Percentiles rank a stretch among this genome's conserved stretches.
phyloP scores from a whole-genome alignment of 73 alveolate species.

The Paraurostyla sp. region DNA sequence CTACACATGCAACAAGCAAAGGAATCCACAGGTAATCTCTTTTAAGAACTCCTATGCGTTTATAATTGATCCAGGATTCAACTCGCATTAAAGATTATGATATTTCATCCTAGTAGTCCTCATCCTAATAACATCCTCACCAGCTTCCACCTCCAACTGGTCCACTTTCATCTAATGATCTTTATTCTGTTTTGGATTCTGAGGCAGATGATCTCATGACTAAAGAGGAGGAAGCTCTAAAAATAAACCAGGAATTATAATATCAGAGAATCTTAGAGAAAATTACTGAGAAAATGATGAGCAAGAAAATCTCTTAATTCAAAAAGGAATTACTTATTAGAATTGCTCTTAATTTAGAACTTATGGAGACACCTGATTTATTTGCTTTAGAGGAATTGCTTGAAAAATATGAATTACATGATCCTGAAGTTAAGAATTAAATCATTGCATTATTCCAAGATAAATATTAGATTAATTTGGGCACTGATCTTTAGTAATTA shows the following conservation, averaged over 20 bases:
- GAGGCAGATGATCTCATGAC: slow-evolving; percentile 45
- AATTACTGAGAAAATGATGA: slow-evolving; percentile 49
- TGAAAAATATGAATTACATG: slow-evolving; percentile 18
- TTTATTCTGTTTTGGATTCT: slow-evolving; percentile 23
- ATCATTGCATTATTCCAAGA: slow-evolving; percentile 28
- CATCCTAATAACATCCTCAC: background rate
- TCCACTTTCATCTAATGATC: background rate
- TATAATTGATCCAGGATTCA: too few relatives aligned
- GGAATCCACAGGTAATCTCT: background rate
- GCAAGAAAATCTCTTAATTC: slow-evolving; percentile 27
- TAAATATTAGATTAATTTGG: slow-evolving; percentile 34
- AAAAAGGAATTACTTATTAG: slow-evolving; percentile 45
- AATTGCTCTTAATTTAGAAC: slow-evolving; percentile 34
- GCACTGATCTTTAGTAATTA: background rate
- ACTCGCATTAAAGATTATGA: too few relatives aligned
- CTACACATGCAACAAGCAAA: background rate
- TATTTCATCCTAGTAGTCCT: slow-evolving; percentile 3
- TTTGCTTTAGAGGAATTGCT: slow-evolving; percentile 15
- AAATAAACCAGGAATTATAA: slow-evolving; percentile 12
- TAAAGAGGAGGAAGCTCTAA: slow-evolving; percentile 20
- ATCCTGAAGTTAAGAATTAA: slow-evolving; percentile 22
- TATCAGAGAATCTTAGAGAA: slow-evolving; percentile 28
- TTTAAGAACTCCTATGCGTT: too few relatives aligned
- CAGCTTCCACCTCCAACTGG: background rate
- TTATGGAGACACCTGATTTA: slow-evolving; percentile 34